Evolutionary conservation across 768 basidiomycete species (phyloP).

Genomic region (Amanita jacksonii): DNA sequence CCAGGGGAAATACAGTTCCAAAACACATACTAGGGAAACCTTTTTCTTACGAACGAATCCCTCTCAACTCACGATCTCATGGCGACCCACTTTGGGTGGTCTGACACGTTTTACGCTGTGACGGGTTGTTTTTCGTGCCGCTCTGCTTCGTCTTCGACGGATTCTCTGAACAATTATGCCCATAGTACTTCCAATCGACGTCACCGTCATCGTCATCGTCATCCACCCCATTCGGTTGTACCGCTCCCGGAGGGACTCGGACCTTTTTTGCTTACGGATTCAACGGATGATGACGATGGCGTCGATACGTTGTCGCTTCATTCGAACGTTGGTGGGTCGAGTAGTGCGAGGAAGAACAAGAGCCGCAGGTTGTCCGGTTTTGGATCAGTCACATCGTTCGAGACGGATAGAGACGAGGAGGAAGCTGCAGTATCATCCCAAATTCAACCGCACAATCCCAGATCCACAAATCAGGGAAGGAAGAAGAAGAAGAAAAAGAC

Average conservation of each 20-base stretch:
- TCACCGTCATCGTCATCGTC: not conserved
- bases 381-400: not conserved
- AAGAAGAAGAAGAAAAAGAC: not conserved
- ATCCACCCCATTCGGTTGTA: not conserved
- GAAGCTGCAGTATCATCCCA: not conserved
- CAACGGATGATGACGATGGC: not conserved
- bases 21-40: not conserved
- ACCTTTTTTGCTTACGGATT: not conserved
- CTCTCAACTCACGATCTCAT: not conserved
- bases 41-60: too few species aligned
- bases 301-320: constrained; percentile 3
- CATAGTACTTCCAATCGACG: not conserved
- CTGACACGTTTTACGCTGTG: not conserved
- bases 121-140: not conserved
- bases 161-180: not conserved
- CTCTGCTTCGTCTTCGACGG: not conserved
- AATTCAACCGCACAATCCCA: not conserved
- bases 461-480: not conserved
- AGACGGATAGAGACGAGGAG: not conserved
- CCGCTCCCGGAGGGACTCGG: not conserved
- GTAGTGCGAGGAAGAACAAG: not conserved
- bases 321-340: not conserved
- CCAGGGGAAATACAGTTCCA: not conserved
- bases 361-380: not conserved
- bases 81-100: constrained; percentile 3